These are phyloP conservation scores for Ampelocalamus luodianensis DNA, from an alignment of 176 grass and related monocot species.

Conservation along the genomic window DNA sequence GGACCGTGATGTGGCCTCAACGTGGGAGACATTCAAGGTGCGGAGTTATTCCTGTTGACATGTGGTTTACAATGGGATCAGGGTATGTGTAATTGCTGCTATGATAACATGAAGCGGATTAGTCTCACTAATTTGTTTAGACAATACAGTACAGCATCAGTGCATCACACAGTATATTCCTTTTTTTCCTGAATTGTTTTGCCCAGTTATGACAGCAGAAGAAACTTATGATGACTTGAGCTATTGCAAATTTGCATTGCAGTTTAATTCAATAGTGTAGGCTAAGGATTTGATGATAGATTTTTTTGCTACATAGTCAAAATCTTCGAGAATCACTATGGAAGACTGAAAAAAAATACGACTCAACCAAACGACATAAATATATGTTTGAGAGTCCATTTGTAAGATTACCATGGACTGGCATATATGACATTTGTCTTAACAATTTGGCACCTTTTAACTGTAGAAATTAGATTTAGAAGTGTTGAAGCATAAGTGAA, in stretches of 20 bases:
- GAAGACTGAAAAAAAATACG: not conserved
- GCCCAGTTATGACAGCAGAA: too few species aligned
- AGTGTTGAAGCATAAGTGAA: too few species aligned
- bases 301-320: not conserved
- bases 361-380: not conserved
- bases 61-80: conserved; percentile 28
- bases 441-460: not conserved
- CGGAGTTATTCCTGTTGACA: conserved; percentile 23
- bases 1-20: conserved; percentile 55
- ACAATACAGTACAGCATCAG: not conserved
- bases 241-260: too few species aligned
- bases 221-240: too few species aligned
- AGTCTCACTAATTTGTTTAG: conserved; percentile 7
- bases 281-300: too few species aligned
- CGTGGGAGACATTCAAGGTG: conserved; percentile 83
- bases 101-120: not conserved
- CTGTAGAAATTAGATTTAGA: not conserved
- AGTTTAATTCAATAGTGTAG: too few species aligned
- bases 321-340: not conserved
- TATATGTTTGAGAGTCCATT: not conserved
- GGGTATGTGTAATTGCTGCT: not conserved
- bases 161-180: conserved; percentile 2
- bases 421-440: not conserved
- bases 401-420: not conserved
- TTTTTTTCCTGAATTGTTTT: not conserved